Evolutionary conservation across 2,329 filamentous ascomycete genomes (phyloP).

Genomic region (Stagonosporopsis rhizophila): DNA sequence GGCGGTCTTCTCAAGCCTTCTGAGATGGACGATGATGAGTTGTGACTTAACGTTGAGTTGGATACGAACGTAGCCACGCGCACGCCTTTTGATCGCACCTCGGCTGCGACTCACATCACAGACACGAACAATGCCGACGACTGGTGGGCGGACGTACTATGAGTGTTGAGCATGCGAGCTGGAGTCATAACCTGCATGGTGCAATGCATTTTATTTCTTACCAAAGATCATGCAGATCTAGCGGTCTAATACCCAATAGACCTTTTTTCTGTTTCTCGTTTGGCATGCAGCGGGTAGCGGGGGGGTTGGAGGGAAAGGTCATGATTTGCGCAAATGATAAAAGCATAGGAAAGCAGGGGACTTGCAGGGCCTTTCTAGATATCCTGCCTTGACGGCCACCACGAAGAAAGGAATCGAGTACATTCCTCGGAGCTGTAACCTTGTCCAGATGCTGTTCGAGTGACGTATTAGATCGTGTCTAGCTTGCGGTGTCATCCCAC

Average conservation of each 20-base stretch:
- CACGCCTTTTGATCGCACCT: conserved; percentile 44
- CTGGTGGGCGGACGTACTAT: conserved; percentile 18
- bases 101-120: conserved; percentile 17
- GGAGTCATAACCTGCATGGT: conserved; percentile 16
- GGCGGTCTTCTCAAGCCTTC: conserved; percentile 95
- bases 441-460: background rate
- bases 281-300: conserved; percentile 27
- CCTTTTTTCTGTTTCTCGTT: conserved; percentile 29
- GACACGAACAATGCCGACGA: conserved; percentile 53
- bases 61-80: conserved; percentile 45
- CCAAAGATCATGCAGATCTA: background rate
- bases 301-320: conserved; percentile 32
- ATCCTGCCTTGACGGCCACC: conserved; percentile 25
- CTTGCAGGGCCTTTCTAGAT: conserved; percentile 33
- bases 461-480: background rate
- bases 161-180: background rate
- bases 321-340: conserved; percentile 29
- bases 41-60: conserved; percentile 72
- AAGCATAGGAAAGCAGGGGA: conserved; percentile 38
- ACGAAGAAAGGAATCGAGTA: conserved; percentile 7
- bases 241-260: conserved; percentile 37
- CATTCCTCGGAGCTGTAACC: background rate
- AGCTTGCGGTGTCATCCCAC: background rate
- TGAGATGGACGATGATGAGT: conserved; percentile 83
- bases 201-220: conserved; percentile 18